These are phyloP conservation scores for Leptosphaerulina australis DNA, from an alignment of 2,329 filamentous ascomycete species.

Conservation along the genomic window DNA sequence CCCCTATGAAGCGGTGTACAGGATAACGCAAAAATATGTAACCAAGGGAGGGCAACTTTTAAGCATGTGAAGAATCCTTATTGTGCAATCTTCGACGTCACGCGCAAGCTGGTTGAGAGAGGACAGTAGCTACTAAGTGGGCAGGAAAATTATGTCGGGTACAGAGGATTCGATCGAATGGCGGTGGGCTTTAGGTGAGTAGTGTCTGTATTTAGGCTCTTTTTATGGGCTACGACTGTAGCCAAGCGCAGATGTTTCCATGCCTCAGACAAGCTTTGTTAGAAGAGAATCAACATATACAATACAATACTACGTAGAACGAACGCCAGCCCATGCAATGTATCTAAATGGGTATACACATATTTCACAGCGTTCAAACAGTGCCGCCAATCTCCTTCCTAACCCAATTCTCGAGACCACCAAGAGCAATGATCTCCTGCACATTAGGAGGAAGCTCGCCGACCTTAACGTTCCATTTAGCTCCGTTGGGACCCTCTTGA, in stretches of 20 bases:
- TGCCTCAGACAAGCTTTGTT: slow-evolving; percentile 1
- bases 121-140: not conserved
- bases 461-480: slow-evolving; percentile 78
- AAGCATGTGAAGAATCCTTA: slow-evolving; percentile 4
- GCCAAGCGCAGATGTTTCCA: not conserved
- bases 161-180: slow-evolving; percentile 7
- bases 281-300: slow-evolving; percentile 3
- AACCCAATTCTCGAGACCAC: slow-evolving; percentile 84
- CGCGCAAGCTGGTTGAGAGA: slow-evolving; percentile 9
- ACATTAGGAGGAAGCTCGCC: slow-evolving; percentile 84
- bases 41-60: not conserved
- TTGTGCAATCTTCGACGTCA: slow-evolving; percentile 12
- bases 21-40: not conserved
- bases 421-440: slow-evolving; percentile 65
- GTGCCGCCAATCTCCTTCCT: slow-evolving; percentile 66
- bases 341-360: slow-evolving; percentile 29
- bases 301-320: slow-evolving; percentile 6
- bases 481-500: slow-evolving; percentile 69
- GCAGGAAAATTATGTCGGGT: slow-evolving; percentile 7
- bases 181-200: not conserved
- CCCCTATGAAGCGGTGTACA: slow-evolving; percentile 15
- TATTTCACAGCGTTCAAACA: slow-evolving; percentile 22
- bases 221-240: not conserved
- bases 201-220: not conserved
- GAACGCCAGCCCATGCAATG: slow-evolving; percentile 24